A percentile compares a stretch with the other conserved stretches of the same genome.
Conservation (phyloP, 805 yeast genomes). For the Ogataea sp. region DNA sequence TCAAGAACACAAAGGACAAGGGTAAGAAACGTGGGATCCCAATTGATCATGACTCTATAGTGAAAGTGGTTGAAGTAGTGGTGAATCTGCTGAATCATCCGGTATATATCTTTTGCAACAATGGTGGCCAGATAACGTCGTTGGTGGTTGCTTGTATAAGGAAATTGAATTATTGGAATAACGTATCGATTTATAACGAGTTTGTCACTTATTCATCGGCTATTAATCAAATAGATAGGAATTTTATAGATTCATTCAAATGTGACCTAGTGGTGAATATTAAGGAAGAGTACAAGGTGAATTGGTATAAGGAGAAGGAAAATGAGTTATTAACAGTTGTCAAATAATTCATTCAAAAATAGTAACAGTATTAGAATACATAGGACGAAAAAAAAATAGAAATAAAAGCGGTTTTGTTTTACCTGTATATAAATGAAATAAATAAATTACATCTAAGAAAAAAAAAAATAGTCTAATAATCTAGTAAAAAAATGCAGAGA, state of each 20-base stretch:
- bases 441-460: too few species aligned
- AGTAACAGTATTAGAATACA: too few species aligned
- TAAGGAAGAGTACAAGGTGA: constrained; percentile 21
- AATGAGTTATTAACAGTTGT: constrained; percentile 28
- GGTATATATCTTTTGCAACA: constrained; percentile 75
- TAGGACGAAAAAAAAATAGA: too few species aligned
- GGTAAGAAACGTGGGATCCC: constrained; percentile 83
- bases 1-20: constrained; percentile 48
- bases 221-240: constrained; percentile 74
- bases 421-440: too few species aligned
- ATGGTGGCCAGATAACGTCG: constrained; percentile 84
- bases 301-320: constrained; percentile 66
- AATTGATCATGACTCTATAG: constrained; percentile 55
- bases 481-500: constrained; percentile 13
- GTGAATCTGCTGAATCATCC: constrained; percentile 58
- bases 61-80: constrained; percentile 52
- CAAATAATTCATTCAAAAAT: too few species aligned
- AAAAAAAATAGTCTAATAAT: too few species aligned
- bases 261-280: constrained; percentile 52
- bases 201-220: constrained; percentile 69
- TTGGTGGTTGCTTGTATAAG: constrained; percentile 81
- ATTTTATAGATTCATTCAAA: constrained; percentile 72
- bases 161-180: constrained; percentile 79
- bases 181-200: constrained; percentile 81
- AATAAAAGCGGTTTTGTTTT: too few species aligned